Evolutionary conservation across 2,329 filamentous ascomycete species (phyloP).

Genomic region (Curvularia lunata): DNA sequence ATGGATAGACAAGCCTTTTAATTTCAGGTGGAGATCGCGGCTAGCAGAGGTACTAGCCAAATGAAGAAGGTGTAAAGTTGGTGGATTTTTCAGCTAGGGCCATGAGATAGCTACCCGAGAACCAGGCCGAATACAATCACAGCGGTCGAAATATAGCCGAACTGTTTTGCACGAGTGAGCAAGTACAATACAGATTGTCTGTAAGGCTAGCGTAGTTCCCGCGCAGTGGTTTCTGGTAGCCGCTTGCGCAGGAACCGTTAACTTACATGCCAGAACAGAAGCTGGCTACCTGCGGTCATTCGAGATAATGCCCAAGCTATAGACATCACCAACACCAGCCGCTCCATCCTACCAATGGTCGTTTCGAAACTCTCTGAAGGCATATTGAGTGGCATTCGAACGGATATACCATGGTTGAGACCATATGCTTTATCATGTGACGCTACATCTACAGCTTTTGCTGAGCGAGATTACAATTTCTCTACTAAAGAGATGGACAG

Average conservation of each 20-base stretch:
- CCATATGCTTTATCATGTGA: no score
- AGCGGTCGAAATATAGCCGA: neutral
- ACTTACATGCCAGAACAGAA: neutral
- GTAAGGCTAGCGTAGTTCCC: constrained; percentile 1
- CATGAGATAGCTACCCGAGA: constrained; percentile 4
- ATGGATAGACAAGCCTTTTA: constrained; percentile 9
- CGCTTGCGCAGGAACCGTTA: constrained; percentile 1
- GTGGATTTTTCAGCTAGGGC: no score
- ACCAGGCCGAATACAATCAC: neutral
- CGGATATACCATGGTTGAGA: no score
- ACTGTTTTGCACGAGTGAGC: neutral
- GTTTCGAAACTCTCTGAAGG: no score
- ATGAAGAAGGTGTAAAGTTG: constrained; percentile 5
- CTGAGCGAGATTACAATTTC: no score
- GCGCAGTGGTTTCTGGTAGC: constrained; percentile 1
- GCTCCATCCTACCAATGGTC: no score
- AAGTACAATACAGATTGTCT: neutral
- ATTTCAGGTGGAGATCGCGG: constrained; percentile 3
- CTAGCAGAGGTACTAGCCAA: constrained; percentile 4
- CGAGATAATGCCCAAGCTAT: neutral
- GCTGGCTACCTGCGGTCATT: neutral
- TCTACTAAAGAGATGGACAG: no score
- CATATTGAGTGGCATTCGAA: no score
- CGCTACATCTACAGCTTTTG: no score
- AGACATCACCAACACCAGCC: neutral